Evolutionary conservation across 441 rosid genomes (phyloP), one percentile per base, ranked within the genome.

Genomic region (Erysimum cheiri): DNA sequence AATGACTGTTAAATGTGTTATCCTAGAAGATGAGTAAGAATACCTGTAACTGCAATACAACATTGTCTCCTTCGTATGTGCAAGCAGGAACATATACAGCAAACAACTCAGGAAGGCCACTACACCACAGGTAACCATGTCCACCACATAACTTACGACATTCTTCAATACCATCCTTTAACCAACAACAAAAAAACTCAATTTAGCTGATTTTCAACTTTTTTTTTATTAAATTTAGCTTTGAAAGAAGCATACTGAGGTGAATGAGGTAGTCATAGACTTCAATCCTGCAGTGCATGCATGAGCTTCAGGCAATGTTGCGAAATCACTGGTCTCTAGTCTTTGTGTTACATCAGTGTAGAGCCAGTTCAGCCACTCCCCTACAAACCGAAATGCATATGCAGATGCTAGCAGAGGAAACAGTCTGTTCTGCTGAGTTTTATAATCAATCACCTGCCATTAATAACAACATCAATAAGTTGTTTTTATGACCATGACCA

Each of bases 341-440:
- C 89, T 85, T 78, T 83, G 78, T 29, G 90, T 88, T 54, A 92
- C 98, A 80, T 92, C 98, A 53, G 67, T 77, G 62, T 90, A 88
- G 6, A 92, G 79, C 95, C 88, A 88, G 29, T 85, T 85, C 81
- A 92, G 79, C 95, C 96, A 90, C 72, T 92, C 96, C 36, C 98
- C 92, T 41, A 87, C 92, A 60, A 92, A 87, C 82, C 95, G 80
- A 79, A 90, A 92, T 60, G 96, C 98, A 81, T 90, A 90, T 22
- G 96, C 98, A 58, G 92, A 90, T 75, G 96, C 96, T 56, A 92
- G 84, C 88, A 92, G 81, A 70, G 98, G 95, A 74, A 92, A 92
- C 69, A 92, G 85, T 67, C 96, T 82, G 76, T 70, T 82, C 70
- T 92, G 98, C 81, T 90, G 98, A 60, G 95, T 90, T 82, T 87